Percentiles rank a stretch among this genome's conserved stretches.
Evolutionary conservation across 768 basidiomycete species (phyloP).

Genomic region (Termitomyces eurrhizus): DNA sequence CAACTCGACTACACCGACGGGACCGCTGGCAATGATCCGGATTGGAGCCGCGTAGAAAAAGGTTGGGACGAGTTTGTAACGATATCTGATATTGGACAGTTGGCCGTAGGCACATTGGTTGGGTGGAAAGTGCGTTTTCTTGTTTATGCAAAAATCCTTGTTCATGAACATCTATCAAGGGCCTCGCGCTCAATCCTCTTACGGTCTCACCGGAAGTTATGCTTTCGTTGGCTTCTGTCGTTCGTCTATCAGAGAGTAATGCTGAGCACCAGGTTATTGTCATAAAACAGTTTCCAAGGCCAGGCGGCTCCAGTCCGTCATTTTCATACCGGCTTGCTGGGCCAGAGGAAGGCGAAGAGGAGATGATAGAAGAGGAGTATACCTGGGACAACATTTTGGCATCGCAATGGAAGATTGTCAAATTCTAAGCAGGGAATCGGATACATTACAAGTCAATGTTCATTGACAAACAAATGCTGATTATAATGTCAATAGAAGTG

Average conservation of each 20-base stretch:
- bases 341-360: slow-evolving; percentile 13
- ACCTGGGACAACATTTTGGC: slow-evolving; percentile 20
- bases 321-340: slow-evolving; percentile 18
- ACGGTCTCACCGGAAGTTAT: slow-evolving; percentile 61
- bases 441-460: background rate
- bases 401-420: slow-evolving; percentile 19
- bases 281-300: slow-evolving; percentile 14
- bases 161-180: slow-evolving; percentile 30
- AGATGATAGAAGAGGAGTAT: slow-evolving; percentile 19
- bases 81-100: slow-evolving; percentile 21
- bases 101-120: slow-evolving; percentile 29
- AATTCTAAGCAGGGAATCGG: background rate
- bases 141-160: background rate
- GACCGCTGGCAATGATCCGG: slow-evolving; percentile 20
- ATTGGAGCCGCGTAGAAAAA: slow-evolving; percentile 33
- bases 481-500: background rate
- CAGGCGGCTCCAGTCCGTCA: slow-evolving; percentile 16
- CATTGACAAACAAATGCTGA: too few relatives aligned
- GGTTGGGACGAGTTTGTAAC: slow-evolving; percentile 24
- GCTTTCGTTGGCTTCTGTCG: slow-evolving; percentile 41
- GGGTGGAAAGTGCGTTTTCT: slow-evolving; percentile 46
- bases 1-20: slow-evolving; percentile 9
- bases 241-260: slow-evolving; percentile 12
- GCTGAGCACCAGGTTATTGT: slow-evolving; percentile 10
- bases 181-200: slow-evolving; percentile 51